Conservation (phyloP, 345 rosid genomes). For the Populus nigra region DNA sequence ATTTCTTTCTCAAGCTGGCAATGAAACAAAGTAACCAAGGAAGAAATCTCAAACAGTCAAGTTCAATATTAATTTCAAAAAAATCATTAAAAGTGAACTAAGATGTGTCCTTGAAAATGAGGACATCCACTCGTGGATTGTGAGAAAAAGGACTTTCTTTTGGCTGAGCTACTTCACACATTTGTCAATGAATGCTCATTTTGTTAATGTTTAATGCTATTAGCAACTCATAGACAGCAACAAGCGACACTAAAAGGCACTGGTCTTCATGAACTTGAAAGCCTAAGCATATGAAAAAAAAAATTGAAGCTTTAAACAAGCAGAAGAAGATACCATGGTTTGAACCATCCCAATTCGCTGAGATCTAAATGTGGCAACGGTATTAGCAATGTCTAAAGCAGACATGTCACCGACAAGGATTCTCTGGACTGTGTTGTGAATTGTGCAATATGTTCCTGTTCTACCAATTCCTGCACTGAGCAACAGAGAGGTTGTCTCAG, state of each 20-base stretch:
- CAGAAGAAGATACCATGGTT: constrained; percentile 60
- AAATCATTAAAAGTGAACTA: neutral
- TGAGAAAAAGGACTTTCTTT: neutral
- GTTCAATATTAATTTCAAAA: neutral
- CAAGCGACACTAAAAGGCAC: neutral
- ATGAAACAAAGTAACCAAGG: too few relatives aligned
- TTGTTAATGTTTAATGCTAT: constrained; percentile 1
- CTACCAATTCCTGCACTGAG: constrained; percentile 98
- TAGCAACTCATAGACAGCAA: neutral
- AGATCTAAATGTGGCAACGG: constrained; percentile 62
- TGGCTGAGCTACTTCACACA: neutral
- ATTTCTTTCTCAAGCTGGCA: too few relatives aligned
- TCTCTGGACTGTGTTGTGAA: constrained; percentile 91
- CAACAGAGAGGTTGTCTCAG: constrained; percentile 29
- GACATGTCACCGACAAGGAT: constrained; percentile 87
- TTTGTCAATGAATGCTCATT: neutral
- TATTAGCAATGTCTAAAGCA: constrained; percentile 66
- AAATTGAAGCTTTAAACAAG: neutral
- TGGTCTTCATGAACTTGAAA: constrained; percentile 1
- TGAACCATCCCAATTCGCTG: constrained; percentile 96
- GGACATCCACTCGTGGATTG: too few relatives aligned
- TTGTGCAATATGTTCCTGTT: constrained; percentile 89
- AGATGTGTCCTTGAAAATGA: neutral
- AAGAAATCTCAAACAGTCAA: too few relatives aligned
- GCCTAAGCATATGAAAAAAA: neutral